A percentile compares a stretch with the other conserved stretches of the same genome.
Evolutionary conservation across 208 protist genomes (phyloP).

Genomic region (Endotrypanum monterogeii): DNA sequence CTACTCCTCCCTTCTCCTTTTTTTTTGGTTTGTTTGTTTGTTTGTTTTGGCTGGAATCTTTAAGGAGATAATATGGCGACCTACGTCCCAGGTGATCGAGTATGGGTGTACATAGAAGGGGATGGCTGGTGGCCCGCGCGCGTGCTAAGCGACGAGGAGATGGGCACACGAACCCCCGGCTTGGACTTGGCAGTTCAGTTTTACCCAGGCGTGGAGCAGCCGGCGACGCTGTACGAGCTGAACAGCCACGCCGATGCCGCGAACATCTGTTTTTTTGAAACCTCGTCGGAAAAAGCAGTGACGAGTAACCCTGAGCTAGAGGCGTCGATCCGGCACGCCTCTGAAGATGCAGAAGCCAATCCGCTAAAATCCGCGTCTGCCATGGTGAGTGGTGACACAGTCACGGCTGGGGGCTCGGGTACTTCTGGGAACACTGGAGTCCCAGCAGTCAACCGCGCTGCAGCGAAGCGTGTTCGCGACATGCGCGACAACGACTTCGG

Average conservation of each 20-base stretch:
- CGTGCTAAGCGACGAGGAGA: slow-evolving; percentile 57
- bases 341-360: slow-evolving; percentile 65
- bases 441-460: slow-evolving; percentile 9
- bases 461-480: slow-evolving; percentile 27
- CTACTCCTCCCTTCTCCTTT: background rate
- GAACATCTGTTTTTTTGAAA: slow-evolving; percentile 80
- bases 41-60: background rate
- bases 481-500: slow-evolving; percentile 12
- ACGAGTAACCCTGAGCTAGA: slow-evolving; percentile 60
- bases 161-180: slow-evolving; percentile 27
- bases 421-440: slow-evolving; percentile 5
- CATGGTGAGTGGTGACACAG: background rate
- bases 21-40: background rate
- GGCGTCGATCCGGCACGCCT: slow-evolving; percentile 58
- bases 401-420: background rate
- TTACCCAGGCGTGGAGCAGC: slow-evolving; percentile 61
- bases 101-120: slow-evolving; percentile 83
- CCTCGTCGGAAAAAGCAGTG: slow-evolving; percentile 86
- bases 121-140: slow-evolving; percentile 86
- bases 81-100: slow-evolving; percentile 73
- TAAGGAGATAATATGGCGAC: slow-evolving; percentile 21
- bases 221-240: slow-evolving; percentile 53
- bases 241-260: slow-evolving; percentile 38
- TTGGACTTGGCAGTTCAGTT: slow-evolving; percentile 67
- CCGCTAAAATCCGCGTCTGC: slow-evolving; percentile 51